Conservation (phyloP, 257 asterid genomes). For the Plantago major region DNA sequence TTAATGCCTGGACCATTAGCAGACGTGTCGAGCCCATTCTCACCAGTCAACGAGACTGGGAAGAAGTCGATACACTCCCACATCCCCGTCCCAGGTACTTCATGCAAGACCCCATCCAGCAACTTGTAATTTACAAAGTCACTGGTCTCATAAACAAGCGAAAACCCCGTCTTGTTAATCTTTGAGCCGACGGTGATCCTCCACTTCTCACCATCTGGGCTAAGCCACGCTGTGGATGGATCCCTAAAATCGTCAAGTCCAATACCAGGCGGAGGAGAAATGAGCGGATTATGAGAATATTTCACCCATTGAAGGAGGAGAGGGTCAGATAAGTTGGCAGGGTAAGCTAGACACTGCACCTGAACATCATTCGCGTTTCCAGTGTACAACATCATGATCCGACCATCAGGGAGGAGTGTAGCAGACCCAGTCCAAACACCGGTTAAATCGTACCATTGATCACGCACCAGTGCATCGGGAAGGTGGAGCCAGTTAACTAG, state of each 20-base stretch:
- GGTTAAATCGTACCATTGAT: constrained; percentile 33
- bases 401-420: constrained; percentile 39
- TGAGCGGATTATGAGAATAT: constrained; percentile 41
- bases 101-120: constrained; percentile 21
- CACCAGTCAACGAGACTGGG: constrained; percentile 16
- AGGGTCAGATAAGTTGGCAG: constrained; percentile 52
- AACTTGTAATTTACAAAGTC: constrained; percentile 32
- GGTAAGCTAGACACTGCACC: constrained; percentile 60
- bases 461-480: no score
- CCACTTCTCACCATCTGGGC: constrained; percentile 24
- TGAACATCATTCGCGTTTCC: constrained; percentile 40
- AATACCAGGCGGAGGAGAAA: constrained; percentile 29
- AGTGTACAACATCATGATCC: constrained; percentile 41
- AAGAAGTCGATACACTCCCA: constrained; percentile 50
- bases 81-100: constrained; percentile 32
- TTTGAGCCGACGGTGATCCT: constrained; percentile 24
- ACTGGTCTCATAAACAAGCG: constrained; percentile 26
- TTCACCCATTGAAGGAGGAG: constrained; percentile 50
- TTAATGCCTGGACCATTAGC: constrained; percentile 18
- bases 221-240: constrained; percentile 38
- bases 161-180: constrained; percentile 26
- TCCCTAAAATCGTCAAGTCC: constrained; percentile 24
- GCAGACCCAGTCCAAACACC: constrained; percentile 68
- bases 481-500: no score
- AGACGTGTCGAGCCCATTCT: constrained; percentile 31